Evolutionary conservation across 257 asterid genomes (phyloP).

Genomic region (Solanum arcanum): DNA sequence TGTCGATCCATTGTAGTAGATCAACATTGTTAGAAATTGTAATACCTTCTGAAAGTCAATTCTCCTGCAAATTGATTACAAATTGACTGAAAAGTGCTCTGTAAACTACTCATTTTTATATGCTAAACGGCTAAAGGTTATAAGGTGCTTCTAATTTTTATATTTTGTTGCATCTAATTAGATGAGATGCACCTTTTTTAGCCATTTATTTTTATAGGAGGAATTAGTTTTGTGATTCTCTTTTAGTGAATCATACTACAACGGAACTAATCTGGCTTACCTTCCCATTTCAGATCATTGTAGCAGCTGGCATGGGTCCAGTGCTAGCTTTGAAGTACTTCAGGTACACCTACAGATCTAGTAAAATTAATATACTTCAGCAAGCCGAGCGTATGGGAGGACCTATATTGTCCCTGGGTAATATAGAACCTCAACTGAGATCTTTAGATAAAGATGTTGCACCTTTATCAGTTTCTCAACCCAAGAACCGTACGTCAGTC

Average conservation of each 20-base stretch:
- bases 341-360: conserved; percentile 77
- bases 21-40: background rate
- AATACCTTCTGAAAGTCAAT: background rate
- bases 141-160: background rate
- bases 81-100: background rate
- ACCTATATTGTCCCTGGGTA: conserved; percentile 75
- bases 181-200: background rate
- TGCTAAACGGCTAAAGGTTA: background rate
- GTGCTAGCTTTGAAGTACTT: conserved; percentile 86
- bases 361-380: conserved; percentile 94
- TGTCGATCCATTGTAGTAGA: background rate
- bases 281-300: conserved; percentile 53
- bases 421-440: conserved; percentile 66
- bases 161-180: background rate
- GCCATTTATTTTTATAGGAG: background rate
- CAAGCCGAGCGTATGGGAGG: conserved; percentile 95
- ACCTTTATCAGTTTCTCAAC: conserved; percentile 61
- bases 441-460: conserved; percentile 61
- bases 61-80: background rate
- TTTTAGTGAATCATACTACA: background rate
- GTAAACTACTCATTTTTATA: background rate
- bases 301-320: conserved; percentile 90
- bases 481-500: conserved; percentile 65
- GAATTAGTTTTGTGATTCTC: background rate
- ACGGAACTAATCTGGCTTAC: background rate